Evolutionary conservation across 2,329 filamentous ascomycete genomes (phyloP), one percentile per base, ranked within the genome.

Genomic region (Talaromyces marneffei): DNA sequence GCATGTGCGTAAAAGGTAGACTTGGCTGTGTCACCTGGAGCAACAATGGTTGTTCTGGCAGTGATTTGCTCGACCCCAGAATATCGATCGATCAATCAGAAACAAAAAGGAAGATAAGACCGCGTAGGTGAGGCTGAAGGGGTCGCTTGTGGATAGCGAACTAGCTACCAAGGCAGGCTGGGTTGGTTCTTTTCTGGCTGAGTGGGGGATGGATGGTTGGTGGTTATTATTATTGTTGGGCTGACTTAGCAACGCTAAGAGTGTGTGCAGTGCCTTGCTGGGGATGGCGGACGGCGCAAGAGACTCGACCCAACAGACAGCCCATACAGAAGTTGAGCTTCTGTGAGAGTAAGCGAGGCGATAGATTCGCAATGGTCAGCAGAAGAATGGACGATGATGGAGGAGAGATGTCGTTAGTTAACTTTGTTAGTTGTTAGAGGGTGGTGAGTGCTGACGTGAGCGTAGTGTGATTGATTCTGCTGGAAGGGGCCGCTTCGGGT

Each of bases 261-360:
- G 33, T 39, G 33, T 55, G 52, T 39, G 29, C n/a, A 18, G 64
- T 63, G 63, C 63, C 39, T 57, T 59, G 62, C 58, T 62, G n/a
- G n/a, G n/a, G n/a, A n/a, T n/a, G 59, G 60, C 62, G 60, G 60
- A 62, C 27, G 27, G 31, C 40, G 31, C 20, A 8, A 61, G 56
- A 64, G 66, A 63, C 20, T 42, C 2, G 50, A 55, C 59, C 60
- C 65, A 27, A 52, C 27, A 31, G 7, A 27, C 54, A 48, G 46
- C 23, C 37, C 52, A 40, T 29, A 25, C 35, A 31, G 53, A 42
- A 44, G 10, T 20, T 6, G 10, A 33, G n/a, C n/a, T 12, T 35
- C 33, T 35, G 33, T n/a, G 9, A 5, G 16, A 56, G 16, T 6
- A 20, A 20, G 37, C 1, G 29, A 44, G 27, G 18, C 1, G n/a